Base-by-base conservation (phyloP, 352 stramenopile species). In the Hyaloperonospora brassicae region DNA sequence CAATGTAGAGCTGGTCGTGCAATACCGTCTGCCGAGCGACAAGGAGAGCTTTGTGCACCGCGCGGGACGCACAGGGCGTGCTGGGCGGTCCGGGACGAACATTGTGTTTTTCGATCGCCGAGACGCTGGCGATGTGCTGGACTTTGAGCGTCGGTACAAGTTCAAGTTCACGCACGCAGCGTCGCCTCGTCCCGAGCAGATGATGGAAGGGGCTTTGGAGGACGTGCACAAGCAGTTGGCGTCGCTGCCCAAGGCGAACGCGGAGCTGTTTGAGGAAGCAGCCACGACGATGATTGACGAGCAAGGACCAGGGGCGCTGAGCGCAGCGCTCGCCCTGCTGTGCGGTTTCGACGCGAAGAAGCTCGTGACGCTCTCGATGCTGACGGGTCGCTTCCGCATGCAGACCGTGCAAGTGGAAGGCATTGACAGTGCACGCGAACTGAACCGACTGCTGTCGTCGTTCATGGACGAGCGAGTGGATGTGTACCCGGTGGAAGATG, bases 11-110 rank as follows among this genome's bases (percentile, higher is more conserved):
- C 73, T 95, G n/a, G 87, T 96, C 38, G 84, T 98, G 27, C 91
- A 98, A 67, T 97, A 96, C 68, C 79, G 93, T 43, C 80, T 97
- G 47, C 92, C 92, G 5, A 87, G 79, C 61, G 89, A 97, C 68
- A 91, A 94, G 60, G 93, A 98, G 61, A 97, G 84, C 50, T 98
- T 97, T 54, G 87, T 98, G 40, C 93, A 98, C 62, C 88, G 93
- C 31, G 87, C 86, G 21, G 91, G 91, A 14, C 83, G 91, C 47
- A 96, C 91, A 4, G 89, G 90, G 13, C 81, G 91, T 39, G 91
- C 91, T 11, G 80, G 86, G 44, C 84, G 80, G 35, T 80, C 69
- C 24, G 84, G 84, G 27, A 87, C 78, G 31, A 90, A 89, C 69
- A 92, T 87, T 30, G 72, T 98, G 40, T 87, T 90, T 57, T 90